Evolutionary conservation across 345 rosid species (phyloP).

Genomic region (Odontarrhena argentea): DNA sequence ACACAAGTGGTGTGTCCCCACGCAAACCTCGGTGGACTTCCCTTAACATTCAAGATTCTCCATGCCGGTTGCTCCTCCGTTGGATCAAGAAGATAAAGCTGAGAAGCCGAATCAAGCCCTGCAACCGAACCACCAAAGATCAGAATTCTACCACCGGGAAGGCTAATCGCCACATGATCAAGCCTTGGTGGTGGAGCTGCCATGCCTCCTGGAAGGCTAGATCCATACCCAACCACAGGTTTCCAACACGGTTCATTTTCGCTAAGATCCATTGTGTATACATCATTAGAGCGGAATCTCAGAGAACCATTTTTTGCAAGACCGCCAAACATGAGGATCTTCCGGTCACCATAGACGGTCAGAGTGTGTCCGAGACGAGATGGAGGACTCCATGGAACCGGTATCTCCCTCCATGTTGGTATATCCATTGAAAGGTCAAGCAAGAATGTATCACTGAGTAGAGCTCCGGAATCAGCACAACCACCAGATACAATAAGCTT

Average conservation of each 20-base stretch:
- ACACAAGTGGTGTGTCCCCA: conserved; percentile 98
- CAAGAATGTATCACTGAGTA: conserved; percentile 83
- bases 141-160: conserved; percentile 81
- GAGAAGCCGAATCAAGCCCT: conserved; percentile 89
- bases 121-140: conserved; percentile 94
- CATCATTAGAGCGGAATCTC: conserved; percentile 89
- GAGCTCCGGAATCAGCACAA: conserved; percentile 91
- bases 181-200: conserved; percentile 85
- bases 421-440: conserved; percentile 93
- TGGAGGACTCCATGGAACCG: conserved; percentile 89
- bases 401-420: conserved; percentile 91
- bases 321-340: conserved; percentile 93
- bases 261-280: conserved; percentile 90
- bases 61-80: conserved; percentile 86
- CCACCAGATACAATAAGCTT: conserved; percentile 94
- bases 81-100: conserved; percentile 83
- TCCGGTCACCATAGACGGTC: conserved; percentile 83
- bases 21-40: conserved; percentile 82
- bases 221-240: conserved; percentile 62
- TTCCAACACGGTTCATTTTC: conserved; percentile 91
- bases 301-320: conserved; percentile 83
- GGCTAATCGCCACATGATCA: conserved; percentile 87
- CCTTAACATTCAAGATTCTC: conserved; percentile 80
- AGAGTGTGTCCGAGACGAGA: conserved; percentile 88
- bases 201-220: conserved; percentile 77